phyloP scores from a whole-genome alignment of 768 basidiomycete genomes.

The Phaeotremella fagi region DNA sequence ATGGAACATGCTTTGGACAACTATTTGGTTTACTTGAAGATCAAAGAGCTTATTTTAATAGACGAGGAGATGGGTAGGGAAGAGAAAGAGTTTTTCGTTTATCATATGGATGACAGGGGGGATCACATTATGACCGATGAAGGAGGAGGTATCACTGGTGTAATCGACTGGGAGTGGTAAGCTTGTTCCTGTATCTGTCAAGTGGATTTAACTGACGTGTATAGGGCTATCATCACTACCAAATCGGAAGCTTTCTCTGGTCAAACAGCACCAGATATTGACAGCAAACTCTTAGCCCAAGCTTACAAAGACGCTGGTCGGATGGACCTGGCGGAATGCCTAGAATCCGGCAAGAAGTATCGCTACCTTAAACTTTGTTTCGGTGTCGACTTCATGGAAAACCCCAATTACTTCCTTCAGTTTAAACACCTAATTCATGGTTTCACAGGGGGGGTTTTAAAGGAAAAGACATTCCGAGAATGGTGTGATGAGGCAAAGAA shows the following conservation, averaged over 20 bases:
- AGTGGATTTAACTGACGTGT: background rate
- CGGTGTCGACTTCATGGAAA: too few relatives aligned
- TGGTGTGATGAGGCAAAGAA: too few relatives aligned
- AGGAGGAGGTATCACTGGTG: constrained; percentile 21
- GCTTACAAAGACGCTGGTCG: constrained; percentile 2
- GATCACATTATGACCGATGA: constrained; percentile 38
- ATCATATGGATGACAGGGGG: constrained; percentile 21
- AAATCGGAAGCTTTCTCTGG: background rate
- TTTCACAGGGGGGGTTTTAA: too few relatives aligned
- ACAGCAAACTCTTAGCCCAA: too few relatives aligned
- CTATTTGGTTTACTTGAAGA: constrained; percentile 10
- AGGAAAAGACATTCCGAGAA: too few relatives aligned
- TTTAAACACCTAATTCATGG: too few relatives aligned
- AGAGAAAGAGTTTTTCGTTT: constrained; percentile 10
- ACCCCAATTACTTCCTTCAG: too few relatives aligned
- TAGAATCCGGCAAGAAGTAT: constrained; percentile 8
- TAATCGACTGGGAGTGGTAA: constrained; percentile 44
- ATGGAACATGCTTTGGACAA: background rate
- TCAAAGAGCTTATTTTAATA: constrained; percentile 1
- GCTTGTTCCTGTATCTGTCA: background rate
- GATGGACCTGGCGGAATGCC: constrained; percentile 9
- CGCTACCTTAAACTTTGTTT: background rate
- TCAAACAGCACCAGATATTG: too few relatives aligned
- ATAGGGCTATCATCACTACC: background rate
- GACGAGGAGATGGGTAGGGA: constrained; percentile 8